These are phyloP conservation scores for Sphagnum contortum DNA, from an alignment of 225 moss, liverwort and hornwort genomes.

Conservation along the genomic window DNA sequence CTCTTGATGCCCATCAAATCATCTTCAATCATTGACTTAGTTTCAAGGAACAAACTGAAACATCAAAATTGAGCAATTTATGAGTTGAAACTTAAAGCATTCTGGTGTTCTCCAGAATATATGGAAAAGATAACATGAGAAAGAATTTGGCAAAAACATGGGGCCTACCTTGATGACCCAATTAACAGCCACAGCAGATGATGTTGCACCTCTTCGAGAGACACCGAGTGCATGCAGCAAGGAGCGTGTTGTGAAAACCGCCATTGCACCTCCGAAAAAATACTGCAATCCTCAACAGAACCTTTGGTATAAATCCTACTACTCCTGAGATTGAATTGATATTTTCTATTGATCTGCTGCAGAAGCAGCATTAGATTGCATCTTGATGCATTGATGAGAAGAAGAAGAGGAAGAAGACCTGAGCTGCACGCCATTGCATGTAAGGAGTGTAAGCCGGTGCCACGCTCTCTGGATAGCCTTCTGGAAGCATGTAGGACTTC, in stretches of 20 bases:
- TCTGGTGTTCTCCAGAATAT: too few species aligned
- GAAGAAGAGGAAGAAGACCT: constrained; percentile 31
- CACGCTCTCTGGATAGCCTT: constrained; percentile 88
- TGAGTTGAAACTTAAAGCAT: too few species aligned
- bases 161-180: constrained; percentile 89
- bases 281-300: constrained; percentile 35
- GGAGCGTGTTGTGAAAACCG: constrained; percentile 93
- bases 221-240: constrained; percentile 82
- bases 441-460: constrained; percentile 93
- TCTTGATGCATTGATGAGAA: too few species aligned
- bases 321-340: too few species aligned
- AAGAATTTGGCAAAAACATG: neutral
- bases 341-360: too few species aligned
- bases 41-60: too few species aligned
- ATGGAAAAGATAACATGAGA: neutral
- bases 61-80: too few species aligned
- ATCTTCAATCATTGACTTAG: too few species aligned
- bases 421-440: constrained; percentile 99
- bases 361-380: too few species aligned
- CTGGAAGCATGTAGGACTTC: constrained; percentile 86
- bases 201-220: constrained; percentile 66
- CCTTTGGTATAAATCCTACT: too few species aligned
- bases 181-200: constrained; percentile 93
- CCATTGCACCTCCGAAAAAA: constrained; percentile 99
- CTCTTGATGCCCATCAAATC: too few species aligned